Conservation (phyloP, 1,139 yeast species). For the Zygosaccharomyces sapae region DNA sequence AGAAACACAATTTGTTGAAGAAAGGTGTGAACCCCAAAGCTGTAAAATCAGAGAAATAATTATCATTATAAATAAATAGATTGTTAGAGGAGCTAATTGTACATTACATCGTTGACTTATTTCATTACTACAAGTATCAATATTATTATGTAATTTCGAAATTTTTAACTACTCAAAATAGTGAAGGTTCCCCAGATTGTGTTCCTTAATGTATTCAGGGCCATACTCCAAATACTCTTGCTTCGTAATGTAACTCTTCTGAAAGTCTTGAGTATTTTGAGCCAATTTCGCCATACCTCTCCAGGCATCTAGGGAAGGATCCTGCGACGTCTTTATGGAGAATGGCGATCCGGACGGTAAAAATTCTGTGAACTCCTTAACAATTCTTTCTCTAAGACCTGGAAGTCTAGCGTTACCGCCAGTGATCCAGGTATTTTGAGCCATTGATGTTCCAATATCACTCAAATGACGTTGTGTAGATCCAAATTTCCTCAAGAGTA, state of each 20-base stretch:
- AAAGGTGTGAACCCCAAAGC: constrained; percentile 74
- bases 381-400: constrained; percentile 62
- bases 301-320: constrained; percentile 84
- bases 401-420: constrained; percentile 78
- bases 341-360: constrained; percentile 68
- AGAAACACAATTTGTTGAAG: constrained; percentile 67
- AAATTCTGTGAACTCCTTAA: constrained; percentile 60
- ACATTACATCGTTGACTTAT: constrained; percentile 9
- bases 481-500: constrained; percentile 59
- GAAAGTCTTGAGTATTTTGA: constrained; percentile 42
- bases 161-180: constrained; percentile 22
- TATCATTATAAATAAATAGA: constrained; percentile 1
- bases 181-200: constrained; percentile 61
- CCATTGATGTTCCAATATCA: constrained; percentile 34
- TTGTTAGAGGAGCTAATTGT: constrained; percentile 9
- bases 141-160: background rate
- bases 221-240: constrained; percentile 87
- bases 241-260: constrained; percentile 53
- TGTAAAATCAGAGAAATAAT: constrained; percentile 33
- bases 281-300: constrained; percentile 89
- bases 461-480: constrained; percentile 45
- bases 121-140: background rate
- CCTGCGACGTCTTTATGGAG: constrained; percentile 56
- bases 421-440: constrained; percentile 68
- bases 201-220: constrained; percentile 83